Percentiles rank a stretch among this genome's conserved stretches.
phyloP scores from a whole-genome alignment of 768 basidiomycete species.

The Holtermannia corniformis region DNA sequence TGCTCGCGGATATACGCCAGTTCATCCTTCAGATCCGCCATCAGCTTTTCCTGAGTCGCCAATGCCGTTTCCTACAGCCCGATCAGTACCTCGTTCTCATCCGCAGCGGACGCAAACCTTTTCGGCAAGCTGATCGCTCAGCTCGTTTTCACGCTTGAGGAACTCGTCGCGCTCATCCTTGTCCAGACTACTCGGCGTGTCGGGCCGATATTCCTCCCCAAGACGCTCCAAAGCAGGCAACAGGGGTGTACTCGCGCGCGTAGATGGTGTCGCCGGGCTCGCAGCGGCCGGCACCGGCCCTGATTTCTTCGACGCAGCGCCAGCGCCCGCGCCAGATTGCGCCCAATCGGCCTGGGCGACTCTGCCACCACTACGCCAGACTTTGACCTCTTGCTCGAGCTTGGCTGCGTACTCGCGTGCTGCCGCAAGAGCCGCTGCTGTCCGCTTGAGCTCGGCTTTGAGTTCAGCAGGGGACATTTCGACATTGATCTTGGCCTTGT shows the following conservation, averaged over 20 bases:
- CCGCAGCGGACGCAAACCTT: conserved; percentile 44
- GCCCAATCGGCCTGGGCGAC: conserved; percentile 82
- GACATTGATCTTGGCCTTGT: conserved; percentile 95
- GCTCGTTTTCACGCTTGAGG: conserved; percentile 88
- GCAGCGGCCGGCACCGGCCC: conserved; percentile 54
- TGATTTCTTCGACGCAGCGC: conserved; percentile 46
- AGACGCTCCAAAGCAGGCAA: conserved; percentile 58
- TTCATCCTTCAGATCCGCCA: conserved; percentile 82
- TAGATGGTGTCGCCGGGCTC: conserved; percentile 59
- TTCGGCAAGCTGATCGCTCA: conserved; percentile 85
- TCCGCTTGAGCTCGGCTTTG: conserved; percentile 81
- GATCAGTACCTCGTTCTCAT: neutral
- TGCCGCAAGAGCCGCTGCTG: conserved; percentile 70
- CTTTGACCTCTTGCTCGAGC: conserved; percentile 78
- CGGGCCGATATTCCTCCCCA: conserved; percentile 81
- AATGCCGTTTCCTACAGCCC: conserved; percentile 59
- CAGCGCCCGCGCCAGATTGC: neutral
- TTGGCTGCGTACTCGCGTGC: conserved; percentile 72
- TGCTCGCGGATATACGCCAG: conserved; percentile 83
- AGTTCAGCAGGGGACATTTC: conserved; percentile 91
- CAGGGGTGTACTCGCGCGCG: conserved; percentile 43
- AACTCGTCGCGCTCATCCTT: conserved; percentile 98
- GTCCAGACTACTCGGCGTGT: conserved; percentile 79
- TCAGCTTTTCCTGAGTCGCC: conserved; percentile 67
- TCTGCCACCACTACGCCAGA: conserved; percentile 77